Evolutionary conservation across 2,329 filamentous ascomycete genomes (phyloP).

Genomic region (Trichoderma polysporum): DNA sequence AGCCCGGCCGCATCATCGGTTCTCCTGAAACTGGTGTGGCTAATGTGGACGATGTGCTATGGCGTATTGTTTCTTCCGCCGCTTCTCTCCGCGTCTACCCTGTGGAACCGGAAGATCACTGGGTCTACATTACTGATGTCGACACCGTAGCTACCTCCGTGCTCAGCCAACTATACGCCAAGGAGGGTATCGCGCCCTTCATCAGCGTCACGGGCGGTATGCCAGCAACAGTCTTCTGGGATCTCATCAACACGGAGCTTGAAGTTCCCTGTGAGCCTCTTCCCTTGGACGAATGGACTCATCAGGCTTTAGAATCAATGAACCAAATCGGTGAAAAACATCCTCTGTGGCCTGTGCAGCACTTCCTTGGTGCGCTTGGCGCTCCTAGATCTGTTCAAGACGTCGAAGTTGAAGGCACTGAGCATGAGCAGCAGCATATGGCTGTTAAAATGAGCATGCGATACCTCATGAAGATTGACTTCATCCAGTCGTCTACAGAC

Average conservation of each 20-base stretch:
- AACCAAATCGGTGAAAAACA: conserved; percentile 25
- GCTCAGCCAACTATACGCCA: conserved; percentile 18
- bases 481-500: conserved; percentile 13
- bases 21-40: conserved; percentile 24
- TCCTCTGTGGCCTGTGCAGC: conserved; percentile 30
- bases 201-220: conserved; percentile 24
- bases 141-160: conserved; percentile 22
- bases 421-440: conserved; percentile 1
- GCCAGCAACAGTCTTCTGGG: conserved; percentile 25
- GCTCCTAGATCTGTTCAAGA: not conserved
- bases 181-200: conserved; percentile 4
- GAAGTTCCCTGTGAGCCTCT: conserved; percentile 19
- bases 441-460: conserved; percentile 18
- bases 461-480: conserved; percentile 13
- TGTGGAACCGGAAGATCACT: conserved; percentile 16
- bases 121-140: conserved; percentile 24
- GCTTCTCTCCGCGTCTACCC: conserved; percentile 21
- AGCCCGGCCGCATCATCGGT: conserved; percentile 29
- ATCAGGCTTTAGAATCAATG: conserved; percentile 19
- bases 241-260: conserved; percentile 23
- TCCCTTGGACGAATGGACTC: conserved; percentile 24
- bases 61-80: conserved; percentile 25
- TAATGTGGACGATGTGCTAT: conserved; percentile 29
- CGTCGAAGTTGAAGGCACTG: not conserved
- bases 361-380: conserved; percentile 25